Evolutionary conservation across 225 moss, liverwort and hornwort species (phyloP).

Genomic region (Pseudisothecium myosuroides): DNA sequence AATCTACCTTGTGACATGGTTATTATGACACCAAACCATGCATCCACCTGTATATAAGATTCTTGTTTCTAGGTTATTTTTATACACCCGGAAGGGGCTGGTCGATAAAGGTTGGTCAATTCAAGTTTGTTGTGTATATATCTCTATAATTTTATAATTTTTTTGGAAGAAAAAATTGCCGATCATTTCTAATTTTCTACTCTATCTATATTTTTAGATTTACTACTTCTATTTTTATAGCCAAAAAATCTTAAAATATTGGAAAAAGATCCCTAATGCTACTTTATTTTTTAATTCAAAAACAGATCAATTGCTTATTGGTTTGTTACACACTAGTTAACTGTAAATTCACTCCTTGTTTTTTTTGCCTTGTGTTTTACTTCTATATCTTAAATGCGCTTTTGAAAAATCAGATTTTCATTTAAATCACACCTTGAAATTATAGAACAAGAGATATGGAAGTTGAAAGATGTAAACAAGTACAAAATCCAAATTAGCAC

Average conservation of each 20-base stretch:
- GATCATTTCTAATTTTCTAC: neutral
- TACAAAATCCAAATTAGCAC: neutral
- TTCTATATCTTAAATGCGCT: neutral
- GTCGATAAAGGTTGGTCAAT: neutral
- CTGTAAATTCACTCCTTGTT: rapidly evolving
- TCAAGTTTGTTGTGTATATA: neutral
- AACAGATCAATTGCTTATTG: neutral
- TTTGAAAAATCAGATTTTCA: neutral
- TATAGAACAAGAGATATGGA: neutral
- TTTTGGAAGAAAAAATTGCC: too few species aligned
- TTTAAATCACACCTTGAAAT: neutral
- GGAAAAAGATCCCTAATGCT: rapidly evolving
- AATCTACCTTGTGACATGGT: too few species aligned
- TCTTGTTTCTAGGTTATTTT: neutral
- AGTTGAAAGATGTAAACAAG: neutral
- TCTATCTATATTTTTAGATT: neutral
- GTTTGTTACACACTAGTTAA: rapidly evolving
- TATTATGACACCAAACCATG: too few species aligned
- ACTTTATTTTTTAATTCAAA: neutral
- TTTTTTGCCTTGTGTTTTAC: rapidly evolving
- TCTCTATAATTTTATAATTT: neutral
- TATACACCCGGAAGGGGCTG: rapidly evolving
- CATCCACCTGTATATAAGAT: rapidly evolving
- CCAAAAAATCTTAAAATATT: too few species aligned
- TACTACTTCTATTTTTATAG: neutral